These are phyloP conservation scores for Solanum bukasovii DNA, from an alignment of 257 asterid genomes.

Conservation along the genomic window DNA sequence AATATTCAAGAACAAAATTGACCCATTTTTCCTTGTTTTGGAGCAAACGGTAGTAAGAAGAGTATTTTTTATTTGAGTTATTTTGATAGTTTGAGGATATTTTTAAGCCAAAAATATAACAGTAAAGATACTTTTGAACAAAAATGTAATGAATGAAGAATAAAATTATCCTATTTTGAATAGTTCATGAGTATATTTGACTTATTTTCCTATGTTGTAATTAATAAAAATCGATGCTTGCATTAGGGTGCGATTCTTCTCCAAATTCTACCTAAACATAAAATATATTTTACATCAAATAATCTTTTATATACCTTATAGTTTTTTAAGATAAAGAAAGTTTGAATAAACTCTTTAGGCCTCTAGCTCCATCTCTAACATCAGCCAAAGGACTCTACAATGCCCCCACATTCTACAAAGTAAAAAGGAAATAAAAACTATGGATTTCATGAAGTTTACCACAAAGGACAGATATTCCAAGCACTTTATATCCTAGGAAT, in stretches of 20 bases:
- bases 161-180: background rate
- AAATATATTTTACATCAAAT: background rate
- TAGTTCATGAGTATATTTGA: too few species aligned
- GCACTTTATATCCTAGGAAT: background rate
- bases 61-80: background rate
- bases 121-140: background rate
- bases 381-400: background rate
- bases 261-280: background rate
- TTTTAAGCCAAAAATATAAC: background rate
- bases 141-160: background rate
- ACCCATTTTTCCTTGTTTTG: background rate
- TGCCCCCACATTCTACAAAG: background rate
- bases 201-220: too few species aligned
- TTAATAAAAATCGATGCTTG: background rate
- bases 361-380: background rate
- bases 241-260: background rate
- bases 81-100: background rate
- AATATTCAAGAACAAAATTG: background rate
- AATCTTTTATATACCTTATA: background rate
- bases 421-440: background rate
- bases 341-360: background rate
- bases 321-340: accelerated
- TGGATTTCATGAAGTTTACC: background rate
- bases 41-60: background rate
- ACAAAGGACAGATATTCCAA: background rate